Conservation (phyloP, 441 rosid genomes). For the Dalechampia spathulata region DNA sequence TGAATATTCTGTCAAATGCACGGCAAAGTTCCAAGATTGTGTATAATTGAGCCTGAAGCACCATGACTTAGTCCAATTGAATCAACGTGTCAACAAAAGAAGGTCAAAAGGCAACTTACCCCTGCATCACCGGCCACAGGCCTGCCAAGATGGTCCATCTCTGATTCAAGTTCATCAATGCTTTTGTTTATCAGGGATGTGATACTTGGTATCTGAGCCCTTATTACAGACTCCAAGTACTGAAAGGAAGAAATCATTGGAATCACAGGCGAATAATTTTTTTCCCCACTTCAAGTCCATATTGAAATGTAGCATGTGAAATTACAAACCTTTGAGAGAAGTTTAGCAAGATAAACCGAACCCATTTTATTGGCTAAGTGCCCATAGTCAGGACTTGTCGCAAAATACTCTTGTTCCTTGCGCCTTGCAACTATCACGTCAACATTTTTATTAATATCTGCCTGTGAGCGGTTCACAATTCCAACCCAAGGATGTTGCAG, state of each 20-base stretch:
- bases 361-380: constrained; percentile 88
- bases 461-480: constrained; percentile 91
- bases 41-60: constrained; percentile 65
- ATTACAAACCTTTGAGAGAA: constrained; percentile 66
- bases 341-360: constrained; percentile 86
- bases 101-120: constrained; percentile 29
- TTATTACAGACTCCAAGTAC: constrained; percentile 80
- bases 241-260: constrained; percentile 20
- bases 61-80: not conserved
- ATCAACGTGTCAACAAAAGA: not conserved
- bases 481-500: constrained; percentile 99
- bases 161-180: constrained; percentile 81
- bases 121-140: constrained; percentile 79
- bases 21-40: constrained; percentile 74
- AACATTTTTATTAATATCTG: too few relatives aligned
- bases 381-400: constrained; percentile 80
- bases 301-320: not conserved
- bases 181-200: constrained; percentile 75
- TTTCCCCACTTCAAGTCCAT: not conserved
- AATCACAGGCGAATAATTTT: not conserved
- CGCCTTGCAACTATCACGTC: constrained; percentile 79
- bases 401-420: constrained; percentile 80
- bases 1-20: constrained; percentile 73
- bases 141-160: constrained; percentile 75
- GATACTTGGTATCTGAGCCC: constrained; percentile 80